Evolutionary conservation across 192 early-diverging fungal species (phyloP), one percentile per base, ranked within the genome.

Genomic region (Obelidium mucronatum): DNA sequence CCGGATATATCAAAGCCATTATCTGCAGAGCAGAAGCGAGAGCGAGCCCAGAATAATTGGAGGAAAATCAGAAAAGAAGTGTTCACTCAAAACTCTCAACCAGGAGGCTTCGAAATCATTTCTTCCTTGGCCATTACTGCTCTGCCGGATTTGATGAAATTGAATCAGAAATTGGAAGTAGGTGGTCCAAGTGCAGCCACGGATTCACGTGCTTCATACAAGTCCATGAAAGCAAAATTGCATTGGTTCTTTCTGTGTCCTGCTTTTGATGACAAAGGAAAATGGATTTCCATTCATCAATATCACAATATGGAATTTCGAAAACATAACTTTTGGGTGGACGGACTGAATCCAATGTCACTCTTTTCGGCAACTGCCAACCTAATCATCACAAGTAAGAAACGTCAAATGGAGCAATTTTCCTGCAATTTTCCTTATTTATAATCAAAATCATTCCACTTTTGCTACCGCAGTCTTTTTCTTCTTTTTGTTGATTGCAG

Each of bases 261-360:
- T 22, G 69, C 69, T 13, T 72, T 72, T 40, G 56, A 35, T 13
- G 69, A 72, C 69, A 58, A 54, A 2, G 69, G 69, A 28, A 30
- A 24, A 2, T 58, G 26, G 15, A 72, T 72, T 35, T 58, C 53
- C 30, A 72, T 72, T 22, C 19, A n/a, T 4, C 15, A 58, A 2
- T 72, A 72, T 39, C 69, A 72, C 36, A 22, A 17, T 48, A 26
- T 35, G 4, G 36, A 72, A 15, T 72, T 42, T 31, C 51, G 69
- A 35, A 6, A 13, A 19, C 69, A 72, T 35, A 58, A 58, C 15
- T 58, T 72, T 35, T 59, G 17, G 17, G 58, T 2, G 11, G 69
- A 72, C n/a, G 69, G 69, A 3, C 58, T 72, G 17, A n/a, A 72
- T 30, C 69, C 69, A 35, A 72, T 58, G 69, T 55, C 69, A 1